A percentile compares a stretch with the other conserved stretches of the same genome.
Conservation (phyloP, 1,284 basidiomycete species). For the Xerocomus nothofagi region DNA sequence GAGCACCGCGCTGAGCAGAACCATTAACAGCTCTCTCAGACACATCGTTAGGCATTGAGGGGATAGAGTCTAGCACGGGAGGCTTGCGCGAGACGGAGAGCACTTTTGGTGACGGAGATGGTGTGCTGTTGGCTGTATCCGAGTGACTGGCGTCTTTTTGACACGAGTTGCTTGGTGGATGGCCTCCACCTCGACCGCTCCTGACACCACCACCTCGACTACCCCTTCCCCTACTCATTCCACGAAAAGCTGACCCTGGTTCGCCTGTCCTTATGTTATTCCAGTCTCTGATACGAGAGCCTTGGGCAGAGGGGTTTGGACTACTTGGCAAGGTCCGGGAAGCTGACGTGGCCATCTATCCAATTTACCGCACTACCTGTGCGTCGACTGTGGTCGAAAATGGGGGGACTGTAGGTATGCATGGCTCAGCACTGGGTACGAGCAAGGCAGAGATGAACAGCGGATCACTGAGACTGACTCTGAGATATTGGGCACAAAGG, state of each 20-base stretch:
- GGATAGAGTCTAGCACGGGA: conserved; percentile 5
- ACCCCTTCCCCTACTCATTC: conserved; percentile 35
- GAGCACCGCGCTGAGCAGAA: conserved; percentile 29
- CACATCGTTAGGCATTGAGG: conserved; percentile 12
- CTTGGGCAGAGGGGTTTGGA: conserved; percentile 25
- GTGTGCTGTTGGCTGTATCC: conserved; percentile 24
- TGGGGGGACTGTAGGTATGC: conserved; percentile 7
- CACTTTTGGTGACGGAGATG: conserved; percentile 24
- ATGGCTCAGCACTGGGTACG: conserved; percentile 14
- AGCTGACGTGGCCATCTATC: conserved; percentile 34
- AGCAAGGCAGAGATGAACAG: neutral
- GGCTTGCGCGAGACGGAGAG: conserved; percentile 21
- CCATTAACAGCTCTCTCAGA: conserved; percentile 18
- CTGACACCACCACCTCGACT: conserved; percentile 34
- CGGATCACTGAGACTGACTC: conserved; percentile 21
- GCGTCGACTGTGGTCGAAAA: conserved; percentile 3
- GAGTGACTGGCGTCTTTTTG: conserved; percentile 28
- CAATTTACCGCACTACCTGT: neutral
- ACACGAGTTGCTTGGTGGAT: conserved; percentile 29
- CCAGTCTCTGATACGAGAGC: conserved; percentile 44
- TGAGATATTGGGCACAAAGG: conserved; percentile 37
- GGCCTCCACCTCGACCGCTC: conserved; percentile 31
- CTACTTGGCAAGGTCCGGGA: conserved; percentile 31
- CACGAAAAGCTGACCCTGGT: conserved; percentile 50
- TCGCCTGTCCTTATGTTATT: conserved; percentile 41